These are phyloP conservation scores for Dactylellina leptospora DNA, from an alignment of 2,329 filamentous ascomycete species.

Conservation along the genomic window DNA sequence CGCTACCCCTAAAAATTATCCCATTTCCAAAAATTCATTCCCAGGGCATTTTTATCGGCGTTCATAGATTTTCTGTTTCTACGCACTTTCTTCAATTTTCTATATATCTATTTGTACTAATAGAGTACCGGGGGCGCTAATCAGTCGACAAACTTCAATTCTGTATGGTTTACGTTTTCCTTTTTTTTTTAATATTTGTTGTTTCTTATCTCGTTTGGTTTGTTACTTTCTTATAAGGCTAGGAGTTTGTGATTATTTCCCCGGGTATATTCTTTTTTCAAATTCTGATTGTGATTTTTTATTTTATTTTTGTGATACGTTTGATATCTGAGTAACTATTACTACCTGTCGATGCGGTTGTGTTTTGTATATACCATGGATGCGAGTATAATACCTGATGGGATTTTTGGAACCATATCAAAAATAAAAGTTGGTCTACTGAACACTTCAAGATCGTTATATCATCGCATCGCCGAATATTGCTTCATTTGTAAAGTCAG, in stretches of 20 bases:
- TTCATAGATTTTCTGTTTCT: slow-evolving; percentile 34
- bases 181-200: neutral
- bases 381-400: slow-evolving; percentile 21
- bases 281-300: neutral
- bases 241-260: too few species aligned
- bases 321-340: neutral
- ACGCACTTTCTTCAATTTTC: slow-evolving; percentile 1
- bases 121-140: slow-evolving; percentile 52
- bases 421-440: too few species aligned
- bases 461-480: too few species aligned
- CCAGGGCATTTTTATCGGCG: slow-evolving; percentile 32
- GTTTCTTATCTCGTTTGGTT: neutral
- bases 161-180: slow-evolving; percentile 10
- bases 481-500: too few species aligned
- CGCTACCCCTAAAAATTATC: neutral
- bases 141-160: slow-evolving; percentile 17
- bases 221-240: neutral
- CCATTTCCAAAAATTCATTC: slow-evolving; percentile 16
- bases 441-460: neutral
- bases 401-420: too few species aligned
- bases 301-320: neutral
- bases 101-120: slow-evolving; percentile 43
- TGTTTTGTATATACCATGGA: slow-evolving; percentile 30
- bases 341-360: slow-evolving; percentile 17
- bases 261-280: neutral